phyloP scores from a whole-genome alignment of 2,329 filamentous ascomycete genomes.

The Aspergillus brunneoviolaceus region DNA sequence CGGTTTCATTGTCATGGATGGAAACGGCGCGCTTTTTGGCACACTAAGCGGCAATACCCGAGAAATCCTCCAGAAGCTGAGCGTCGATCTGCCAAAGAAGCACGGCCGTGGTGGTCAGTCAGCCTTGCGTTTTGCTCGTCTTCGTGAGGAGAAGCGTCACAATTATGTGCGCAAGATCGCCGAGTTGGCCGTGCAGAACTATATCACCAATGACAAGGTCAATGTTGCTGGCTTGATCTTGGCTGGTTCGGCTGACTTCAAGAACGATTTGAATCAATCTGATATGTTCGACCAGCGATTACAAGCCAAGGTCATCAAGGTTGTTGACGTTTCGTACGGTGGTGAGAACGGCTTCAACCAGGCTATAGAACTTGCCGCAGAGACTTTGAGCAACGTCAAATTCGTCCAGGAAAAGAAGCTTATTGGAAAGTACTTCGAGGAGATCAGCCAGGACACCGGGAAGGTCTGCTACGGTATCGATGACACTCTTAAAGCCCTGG shows the following conservation, averaged over 20 bases:
- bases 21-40: slow-evolving; percentile 95
- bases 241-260: slow-evolving; percentile 97
- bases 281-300: slow-evolving; percentile 95
- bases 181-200: slow-evolving; percentile 97
- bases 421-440: slow-evolving; percentile 97
- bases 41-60: slow-evolving; percentile 96
- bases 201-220: slow-evolving; percentile 97
- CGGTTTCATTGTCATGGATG: slow-evolving; percentile 99
- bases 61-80: slow-evolving; percentile 96
- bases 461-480: slow-evolving; percentile 98
- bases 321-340: slow-evolving; percentile 97
- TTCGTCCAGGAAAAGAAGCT: slow-evolving; percentile 99
- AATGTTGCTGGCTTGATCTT: slow-evolving; percentile 95
- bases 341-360: slow-evolving; percentile 99
- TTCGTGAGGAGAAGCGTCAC: slow-evolving; percentile 98
- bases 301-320: slow-evolving; percentile 94
- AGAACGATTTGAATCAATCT: slow-evolving; percentile 96
- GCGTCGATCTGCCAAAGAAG: slow-evolving; percentile 98
- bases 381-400: slow-evolving; percentile 98
- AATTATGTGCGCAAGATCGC: slow-evolving; percentile 99
- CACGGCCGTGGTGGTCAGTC: slow-evolving; percentile 99
- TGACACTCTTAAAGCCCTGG: slow-evolving; percentile 93
- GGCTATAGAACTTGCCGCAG: slow-evolving; percentile 90
- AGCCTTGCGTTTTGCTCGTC: slow-evolving; percentile 97
- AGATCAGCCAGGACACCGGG: slow-evolving; percentile 96